A percentile compares a stretch with the other conserved stretches of the same genome.
Evolutionary conservation across 345 rosid genomes (phyloP).

Genomic region (Bruguiera gymnorhiza): DNA sequence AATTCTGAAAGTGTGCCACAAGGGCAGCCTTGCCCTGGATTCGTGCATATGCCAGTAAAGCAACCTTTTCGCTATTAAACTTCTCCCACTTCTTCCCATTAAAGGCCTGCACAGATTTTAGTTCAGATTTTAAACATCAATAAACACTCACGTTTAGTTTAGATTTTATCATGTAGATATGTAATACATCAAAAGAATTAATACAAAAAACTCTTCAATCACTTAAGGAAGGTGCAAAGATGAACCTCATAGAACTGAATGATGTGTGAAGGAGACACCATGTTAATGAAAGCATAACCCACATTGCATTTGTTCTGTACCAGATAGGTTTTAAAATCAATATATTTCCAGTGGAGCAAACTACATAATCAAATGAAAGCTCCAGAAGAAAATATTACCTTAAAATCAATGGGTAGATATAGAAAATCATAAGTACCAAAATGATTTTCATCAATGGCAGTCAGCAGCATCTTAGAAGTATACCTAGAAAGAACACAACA

Average conservation of each 20-base stretch:
- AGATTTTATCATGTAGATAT: too few species aligned
- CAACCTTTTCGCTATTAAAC: slow-evolving; percentile 26
- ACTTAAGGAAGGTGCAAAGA: background rate
- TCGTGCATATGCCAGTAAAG: slow-evolving; percentile 24
- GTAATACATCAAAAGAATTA: too few species aligned
- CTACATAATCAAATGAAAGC: background rate
- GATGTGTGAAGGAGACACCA: slow-evolving; percentile 24
- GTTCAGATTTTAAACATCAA: too few species aligned
- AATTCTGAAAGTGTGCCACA: slow-evolving; percentile 24
- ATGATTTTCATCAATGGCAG: slow-evolving; percentile 76
- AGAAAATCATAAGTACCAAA: slow-evolving; percentile 76
- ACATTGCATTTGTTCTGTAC: slow-evolving; percentile 25
- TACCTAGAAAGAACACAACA: slow-evolving; percentile 38
- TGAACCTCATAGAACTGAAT: slow-evolving; percentile 20
- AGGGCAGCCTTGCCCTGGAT: slow-evolving; percentile 27
- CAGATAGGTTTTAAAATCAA: background rate
- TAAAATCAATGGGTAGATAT: slow-evolving; percentile 79
- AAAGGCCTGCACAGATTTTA: slow-evolving; percentile 16
- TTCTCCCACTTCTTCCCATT: slow-evolving; percentile 30
- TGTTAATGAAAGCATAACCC: slow-evolving; percentile 26
- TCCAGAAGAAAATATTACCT: slow-evolving; percentile 31
- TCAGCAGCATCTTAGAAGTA: slow-evolving; percentile 79
- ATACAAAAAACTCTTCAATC: too few species aligned
- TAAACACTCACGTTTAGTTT: too few species aligned
- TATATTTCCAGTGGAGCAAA: background rate